Conservation (phyloP, 495 filamentous ascomycete species). For the Podospora fimiseda region DNA sequence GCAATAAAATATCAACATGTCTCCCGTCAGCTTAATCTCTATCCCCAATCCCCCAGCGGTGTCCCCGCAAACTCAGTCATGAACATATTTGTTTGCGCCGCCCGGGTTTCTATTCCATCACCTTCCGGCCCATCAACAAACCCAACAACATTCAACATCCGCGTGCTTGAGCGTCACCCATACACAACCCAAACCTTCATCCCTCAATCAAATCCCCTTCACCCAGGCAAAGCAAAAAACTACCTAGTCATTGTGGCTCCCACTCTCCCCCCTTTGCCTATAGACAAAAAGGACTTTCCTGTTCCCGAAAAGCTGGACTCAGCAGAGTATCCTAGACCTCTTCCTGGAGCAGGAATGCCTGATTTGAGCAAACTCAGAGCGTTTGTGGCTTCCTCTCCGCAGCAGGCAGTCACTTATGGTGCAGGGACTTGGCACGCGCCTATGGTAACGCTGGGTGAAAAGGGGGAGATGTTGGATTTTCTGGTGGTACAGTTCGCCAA, state of each 20-base stretch:
- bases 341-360: constrained; percentile 59
- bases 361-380: constrained; percentile 65
- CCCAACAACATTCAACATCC: constrained; percentile 52
- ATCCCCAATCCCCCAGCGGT: constrained; percentile 58
- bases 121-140: constrained; percentile 23
- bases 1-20: constrained; percentile 82
- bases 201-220: constrained; percentile 56
- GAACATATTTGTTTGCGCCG: constrained; percentile 87
- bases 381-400: constrained; percentile 64
- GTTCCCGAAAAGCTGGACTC: constrained; percentile 15
- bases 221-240: constrained; percentile 22
- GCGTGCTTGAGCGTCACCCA: constrained; percentile 85
- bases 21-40: constrained; percentile 61
- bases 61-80: constrained; percentile 55
- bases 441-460: constrained; percentile 77
- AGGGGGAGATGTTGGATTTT: constrained; percentile 62
- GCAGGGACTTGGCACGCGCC: constrained; percentile 96
- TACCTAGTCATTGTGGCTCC: constrained; percentile 94
- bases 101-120: constrained; percentile 42
- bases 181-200: constrained; percentile 91
- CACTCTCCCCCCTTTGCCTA: constrained; percentile 39
- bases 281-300: constrained; percentile 32
- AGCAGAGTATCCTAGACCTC: constrained; percentile 5
- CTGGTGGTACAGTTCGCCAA: constrained; percentile 86
- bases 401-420: constrained; percentile 85